Evolutionary conservation across 805 yeast species (phyloP).

Genomic region (Peterozyma xylosa): DNA sequence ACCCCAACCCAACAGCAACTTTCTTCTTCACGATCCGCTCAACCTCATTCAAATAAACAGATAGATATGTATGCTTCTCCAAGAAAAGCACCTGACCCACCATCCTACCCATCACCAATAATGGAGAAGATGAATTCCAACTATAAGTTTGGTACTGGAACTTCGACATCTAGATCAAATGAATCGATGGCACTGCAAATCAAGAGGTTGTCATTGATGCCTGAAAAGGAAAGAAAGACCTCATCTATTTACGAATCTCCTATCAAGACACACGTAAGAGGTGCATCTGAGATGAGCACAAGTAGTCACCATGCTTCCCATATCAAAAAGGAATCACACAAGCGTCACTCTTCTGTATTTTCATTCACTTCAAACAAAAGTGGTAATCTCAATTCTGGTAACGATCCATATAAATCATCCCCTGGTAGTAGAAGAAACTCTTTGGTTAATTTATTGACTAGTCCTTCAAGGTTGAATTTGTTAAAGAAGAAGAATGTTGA

Average conservation of each 20-base stretch:
- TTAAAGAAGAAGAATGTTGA: slow-evolving; percentile 6
- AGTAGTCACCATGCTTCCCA: slow-evolving; percentile 13
- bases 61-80: slow-evolving; percentile 43
- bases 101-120: slow-evolving; percentile 24
- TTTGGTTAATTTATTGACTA: slow-evolving; percentile 6
- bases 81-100: slow-evolving; percentile 70
- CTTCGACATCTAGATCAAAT: not conserved
- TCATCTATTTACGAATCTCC: slow-evolving; percentile 33
- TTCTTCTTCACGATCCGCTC: not conserved
- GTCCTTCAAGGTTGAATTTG: slow-evolving; percentile 8
- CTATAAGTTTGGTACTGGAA: slow-evolving; percentile 17
- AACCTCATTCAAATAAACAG: slow-evolving; percentile 1
- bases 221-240: slow-evolving; percentile 5
- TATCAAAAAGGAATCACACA: slow-evolving; percentile 29
- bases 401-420: slow-evolving; percentile 5
- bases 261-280: slow-evolving; percentile 30
- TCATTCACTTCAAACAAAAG: slow-evolving; percentile 32
- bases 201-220: slow-evolving; percentile 6
- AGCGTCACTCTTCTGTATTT: slow-evolving; percentile 55
- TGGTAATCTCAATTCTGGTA: slow-evolving; percentile 1
- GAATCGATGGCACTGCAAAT: slow-evolving; percentile 1
- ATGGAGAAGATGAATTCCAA: slow-evolving; percentile 8
- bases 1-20: not conserved
- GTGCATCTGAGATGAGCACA: slow-evolving; percentile 32
- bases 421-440: slow-evolving; percentile 6